phyloP scores from a whole-genome alignment of 2,329 filamentous ascomycete species.

The Bipolaris bicolor region DNA sequence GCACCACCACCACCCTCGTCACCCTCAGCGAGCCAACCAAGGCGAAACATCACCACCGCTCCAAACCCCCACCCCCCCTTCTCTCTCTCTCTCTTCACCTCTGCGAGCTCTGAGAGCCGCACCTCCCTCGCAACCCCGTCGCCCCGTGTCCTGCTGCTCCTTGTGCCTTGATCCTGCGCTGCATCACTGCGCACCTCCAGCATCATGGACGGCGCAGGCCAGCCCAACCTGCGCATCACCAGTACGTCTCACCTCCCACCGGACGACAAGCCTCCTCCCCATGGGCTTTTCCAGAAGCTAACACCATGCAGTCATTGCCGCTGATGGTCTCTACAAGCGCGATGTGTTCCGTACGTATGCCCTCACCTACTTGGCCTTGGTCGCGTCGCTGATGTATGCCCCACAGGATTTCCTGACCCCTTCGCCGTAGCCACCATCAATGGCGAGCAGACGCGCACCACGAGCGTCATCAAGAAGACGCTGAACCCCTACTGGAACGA shows the following conservation, averaged over 20 bases:
- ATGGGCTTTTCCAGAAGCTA: constrained; percentile 24
- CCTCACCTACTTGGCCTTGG: constrained; percentile 1
- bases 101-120: constrained; percentile 45
- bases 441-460: constrained; percentile 98
- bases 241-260: constrained; percentile 65
- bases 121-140: constrained; percentile 3
- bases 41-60: constrained; percentile 12
- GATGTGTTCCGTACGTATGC: constrained; percentile 91
- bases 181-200: constrained; percentile 48
- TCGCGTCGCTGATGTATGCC: constrained; percentile 37
- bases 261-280: constrained; percentile 2
- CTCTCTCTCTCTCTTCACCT: constrained; percentile 2
- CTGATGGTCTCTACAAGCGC: constrained; percentile 97
- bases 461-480: constrained; percentile 93
- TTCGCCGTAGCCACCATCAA: constrained; percentile 97
- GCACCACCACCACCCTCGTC: constrained; percentile 22
- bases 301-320: constrained; percentile 80
- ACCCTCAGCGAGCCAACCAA: constrained; percentile 24
- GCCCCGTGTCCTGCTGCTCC: neutral
- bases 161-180: constrained; percentile 1
- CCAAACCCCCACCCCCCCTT: constrained; percentile 5
- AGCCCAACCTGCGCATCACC: constrained; percentile 87
- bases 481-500: constrained; percentile 99
- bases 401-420: constrained; percentile 89
- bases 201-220: constrained; percentile 57